These are phyloP conservation scores for Phytophthora litchii DNA, from an alignment of 352 stramenopile genomes.

Conservation along the genomic window DNA sequence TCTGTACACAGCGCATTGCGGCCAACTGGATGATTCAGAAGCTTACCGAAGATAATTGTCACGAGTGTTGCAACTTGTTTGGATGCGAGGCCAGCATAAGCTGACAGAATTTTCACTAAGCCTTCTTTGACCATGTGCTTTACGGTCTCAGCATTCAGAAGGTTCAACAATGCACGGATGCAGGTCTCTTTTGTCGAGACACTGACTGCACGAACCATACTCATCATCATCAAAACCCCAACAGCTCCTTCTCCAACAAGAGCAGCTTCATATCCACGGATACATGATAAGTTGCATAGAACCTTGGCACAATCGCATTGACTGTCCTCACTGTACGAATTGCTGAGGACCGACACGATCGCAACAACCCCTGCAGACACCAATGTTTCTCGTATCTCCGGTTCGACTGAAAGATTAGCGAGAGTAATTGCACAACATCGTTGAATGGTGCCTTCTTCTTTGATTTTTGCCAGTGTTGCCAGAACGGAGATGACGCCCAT, in stretches of 20 bases:
- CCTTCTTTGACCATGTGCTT: slow-evolving; percentile 69
- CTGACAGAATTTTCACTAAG: slow-evolving; percentile 67
- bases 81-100: slow-evolving; percentile 40
- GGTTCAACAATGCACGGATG: slow-evolving; percentile 65
- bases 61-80: slow-evolving; percentile 42
- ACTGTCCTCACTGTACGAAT: slow-evolving; percentile 85
- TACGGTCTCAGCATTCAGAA: slow-evolving; percentile 66
- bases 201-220: slow-evolving; percentile 72
- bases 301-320: slow-evolving; percentile 78
- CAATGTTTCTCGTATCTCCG: slow-evolving; percentile 52
- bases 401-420: slow-evolving; percentile 65
- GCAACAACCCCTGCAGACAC: slow-evolving; percentile 52
- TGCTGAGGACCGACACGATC: slow-evolving; percentile 66
- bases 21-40: slow-evolving; percentile 52
- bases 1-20: slow-evolving; percentile 53
- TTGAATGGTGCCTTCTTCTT: slow-evolving; percentile 54
- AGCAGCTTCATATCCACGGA: slow-evolving; percentile 48
- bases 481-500: slow-evolving; percentile 63
- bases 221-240: slow-evolving; percentile 80
- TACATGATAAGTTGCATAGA: slow-evolving; percentile 73
- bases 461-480: slow-evolving; percentile 58
- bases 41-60: slow-evolving; percentile 63
- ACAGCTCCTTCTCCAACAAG: slow-evolving; percentile 69
- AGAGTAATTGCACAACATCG: slow-evolving; percentile 75
- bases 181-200: slow-evolving; percentile 73